Evolutionary conservation across 257 asterid genomes (phyloP).

Genomic region (Ilex aquifolium): DNA sequence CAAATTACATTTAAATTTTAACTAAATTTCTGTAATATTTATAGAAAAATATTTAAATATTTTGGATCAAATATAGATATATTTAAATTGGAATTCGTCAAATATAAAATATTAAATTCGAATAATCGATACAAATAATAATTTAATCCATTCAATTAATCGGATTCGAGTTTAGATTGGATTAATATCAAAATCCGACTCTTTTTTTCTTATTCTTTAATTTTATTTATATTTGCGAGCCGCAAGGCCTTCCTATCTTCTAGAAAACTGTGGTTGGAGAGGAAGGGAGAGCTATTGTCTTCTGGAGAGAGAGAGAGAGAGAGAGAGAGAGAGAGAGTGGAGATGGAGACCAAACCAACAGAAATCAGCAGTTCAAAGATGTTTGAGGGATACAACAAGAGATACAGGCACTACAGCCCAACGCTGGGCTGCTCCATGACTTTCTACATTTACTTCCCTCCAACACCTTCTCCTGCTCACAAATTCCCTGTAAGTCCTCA

Average conservation of each 20-base stretch:
- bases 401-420: constrained; percentile 82
- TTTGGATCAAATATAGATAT: too few species aligned
- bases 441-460: constrained; percentile 89
- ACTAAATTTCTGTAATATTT: too few species aligned
- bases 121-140: neutral
- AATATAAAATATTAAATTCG: too few species aligned
- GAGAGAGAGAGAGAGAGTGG: constrained; percentile 24
- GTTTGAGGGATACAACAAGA: constrained; percentile 92
- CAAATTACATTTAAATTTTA: too few species aligned
- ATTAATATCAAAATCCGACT: too few species aligned
- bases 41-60: too few species aligned
- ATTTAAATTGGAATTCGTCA: too few species aligned
- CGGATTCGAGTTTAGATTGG: too few species aligned
- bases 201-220: neutral
- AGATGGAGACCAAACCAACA: constrained; percentile 51
- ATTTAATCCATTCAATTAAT: neutral
- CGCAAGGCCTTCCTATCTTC: too few species aligned
- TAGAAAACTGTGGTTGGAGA: too few species aligned
- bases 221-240: neutral
- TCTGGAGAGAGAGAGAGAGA: neutral
- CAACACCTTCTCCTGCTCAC: constrained; percentile 54
- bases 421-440: constrained; percentile 85
- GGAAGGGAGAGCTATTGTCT: too few species aligned
- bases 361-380: constrained; percentile 87
- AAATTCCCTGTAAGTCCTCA: constrained; percentile 60